phyloP scores from a whole-genome alignment of 2,329 filamentous ascomycete genomes.

The Hypoxylon sp. region DNA sequence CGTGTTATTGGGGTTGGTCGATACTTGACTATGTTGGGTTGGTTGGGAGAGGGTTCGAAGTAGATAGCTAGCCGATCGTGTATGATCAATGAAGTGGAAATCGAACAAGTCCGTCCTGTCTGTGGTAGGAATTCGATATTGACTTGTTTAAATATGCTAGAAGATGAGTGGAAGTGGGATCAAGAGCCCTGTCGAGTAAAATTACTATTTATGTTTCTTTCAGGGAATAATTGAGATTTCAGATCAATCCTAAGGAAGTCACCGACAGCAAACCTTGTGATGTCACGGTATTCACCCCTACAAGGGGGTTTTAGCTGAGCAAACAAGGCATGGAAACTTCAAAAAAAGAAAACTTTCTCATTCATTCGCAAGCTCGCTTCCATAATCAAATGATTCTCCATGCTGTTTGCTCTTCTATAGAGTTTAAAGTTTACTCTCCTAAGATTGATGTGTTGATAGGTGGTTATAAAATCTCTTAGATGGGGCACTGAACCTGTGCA shows the following conservation, averaged over 20 bases:
- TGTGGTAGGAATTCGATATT: not conserved
- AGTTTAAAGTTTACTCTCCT: not conserved
- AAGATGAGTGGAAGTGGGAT: not conserved
- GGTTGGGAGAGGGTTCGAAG: not conserved
- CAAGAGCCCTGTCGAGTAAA: not conserved
- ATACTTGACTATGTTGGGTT: no score
- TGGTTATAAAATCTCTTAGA: not conserved
- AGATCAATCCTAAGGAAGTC: not conserved
- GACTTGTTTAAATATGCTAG: not conserved
- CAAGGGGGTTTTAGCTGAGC: constrained; percentile 5
- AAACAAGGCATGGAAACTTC: constrained; percentile 1
- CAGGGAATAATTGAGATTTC: constrained; percentile 6
- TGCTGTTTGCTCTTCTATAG: constrained; percentile 4
- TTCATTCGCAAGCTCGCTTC: not conserved
- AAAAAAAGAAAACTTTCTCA: constrained; percentile 1
- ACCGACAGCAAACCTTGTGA: constrained; percentile 13
- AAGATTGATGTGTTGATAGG: not conserved
- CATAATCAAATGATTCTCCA: not conserved
- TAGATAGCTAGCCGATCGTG: not conserved
- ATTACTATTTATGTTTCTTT: constrained; percentile 8
- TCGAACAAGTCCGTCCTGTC: not conserved
- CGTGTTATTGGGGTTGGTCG: not conserved
- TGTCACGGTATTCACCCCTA: constrained; percentile 20
- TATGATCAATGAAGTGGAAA: not conserved
- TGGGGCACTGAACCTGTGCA: not conserved